Evolutionary conservation across 1,284 basidiomycete genomes (phyloP), one percentile per base, ranked within the genome.

Genomic region (Sporisorium graminicola): DNA sequence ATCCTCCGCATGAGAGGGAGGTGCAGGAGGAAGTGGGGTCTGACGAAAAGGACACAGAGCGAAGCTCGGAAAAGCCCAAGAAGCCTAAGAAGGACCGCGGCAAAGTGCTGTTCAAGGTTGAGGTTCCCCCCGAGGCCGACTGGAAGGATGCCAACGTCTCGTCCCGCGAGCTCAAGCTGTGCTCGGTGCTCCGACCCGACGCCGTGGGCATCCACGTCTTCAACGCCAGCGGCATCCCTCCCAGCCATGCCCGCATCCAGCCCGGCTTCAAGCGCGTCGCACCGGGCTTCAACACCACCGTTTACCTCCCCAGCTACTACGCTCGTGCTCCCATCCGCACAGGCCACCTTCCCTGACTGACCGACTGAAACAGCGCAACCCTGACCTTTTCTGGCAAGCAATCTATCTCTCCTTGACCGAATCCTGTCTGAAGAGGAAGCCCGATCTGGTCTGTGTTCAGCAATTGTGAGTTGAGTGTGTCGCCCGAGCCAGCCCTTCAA

Each of bases 171-270:
- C 54, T 72, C 54, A 53, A 58, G 47, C 43, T 72, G 27, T 72
- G 69, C 51, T 44, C 59, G 10, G 9, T 66, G 8, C 64, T 46
- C 18, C 46, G 50, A 47, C 49, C 42, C 43, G 46, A 46, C 26
- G 43, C 58, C 1, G 61, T 55, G 6, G 69, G 69, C 33, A 56
- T 72, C 27, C 59, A 61, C 52, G 27, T 72, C 26, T 72, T 72
- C 56, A 66, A 61, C 43, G 56, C 59, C 27, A 63, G 33, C 47
- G 69, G 69, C 20, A 66, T 72, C 33, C 69, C 69, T 10, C 69
- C 69, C 14, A 66, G 55, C 51, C 64, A 72, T 33, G 59, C 58
- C 14, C 63, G 20, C 43, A 50, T 62, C 46, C 40, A 57, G 13
- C 58, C 59, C 16, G 54, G 50, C n/a, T 66, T 72, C 52, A 31